Evolutionary conservation across 805 yeast species (phyloP).

Genomic region (Candida sithepensis): DNA sequence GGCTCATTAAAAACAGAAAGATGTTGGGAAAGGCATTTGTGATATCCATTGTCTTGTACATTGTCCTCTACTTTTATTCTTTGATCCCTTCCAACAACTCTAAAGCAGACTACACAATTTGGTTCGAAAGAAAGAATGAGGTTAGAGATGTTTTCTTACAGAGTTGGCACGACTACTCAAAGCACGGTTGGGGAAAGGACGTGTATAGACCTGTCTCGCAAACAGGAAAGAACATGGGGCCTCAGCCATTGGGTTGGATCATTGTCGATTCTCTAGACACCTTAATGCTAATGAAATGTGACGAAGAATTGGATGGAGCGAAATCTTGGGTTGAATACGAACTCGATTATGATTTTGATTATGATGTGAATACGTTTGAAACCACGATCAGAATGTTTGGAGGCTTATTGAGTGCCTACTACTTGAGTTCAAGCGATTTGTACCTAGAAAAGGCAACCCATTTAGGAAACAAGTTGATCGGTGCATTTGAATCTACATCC

Average conservation of each 20-base stretch:
- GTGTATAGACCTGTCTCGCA: slow-evolving; percentile 67
- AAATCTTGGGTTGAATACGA: slow-evolving; percentile 71
- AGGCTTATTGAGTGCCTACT: slow-evolving; percentile 81
- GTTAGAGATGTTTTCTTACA: slow-evolving; percentile 68
- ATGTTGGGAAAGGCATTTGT: slow-evolving; percentile 45
- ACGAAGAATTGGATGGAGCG: slow-evolving; percentile 60
- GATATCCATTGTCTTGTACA: slow-evolving; percentile 38
- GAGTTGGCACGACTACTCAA: slow-evolving; percentile 73
- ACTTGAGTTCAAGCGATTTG: slow-evolving; percentile 63
- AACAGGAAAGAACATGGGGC: slow-evolving; percentile 69
- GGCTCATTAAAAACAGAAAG: slow-evolving; percentile 14
- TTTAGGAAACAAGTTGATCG: slow-evolving; percentile 68
- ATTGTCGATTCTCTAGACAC: slow-evolving; percentile 87
- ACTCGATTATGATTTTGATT: slow-evolving; percentile 66
- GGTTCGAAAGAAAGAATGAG: slow-evolving; percentile 49
- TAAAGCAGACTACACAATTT: slow-evolving; percentile 21
- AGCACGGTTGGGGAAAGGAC: slow-evolving; percentile 83
- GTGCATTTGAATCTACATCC: slow-evolving; percentile 60
- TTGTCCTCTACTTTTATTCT: slow-evolving; percentile 32
- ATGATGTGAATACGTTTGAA: slow-evolving; percentile 79
- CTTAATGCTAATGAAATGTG: slow-evolving; percentile 67
- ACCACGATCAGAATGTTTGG: slow-evolving; percentile 95
- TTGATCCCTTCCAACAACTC: slow-evolving; percentile 12
- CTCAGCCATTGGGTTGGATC: slow-evolving; percentile 86
- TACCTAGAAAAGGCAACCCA: slow-evolving; percentile 76